phyloP scores from a whole-genome alignment of 805 yeast species.

The Candida wancherniae region DNA sequence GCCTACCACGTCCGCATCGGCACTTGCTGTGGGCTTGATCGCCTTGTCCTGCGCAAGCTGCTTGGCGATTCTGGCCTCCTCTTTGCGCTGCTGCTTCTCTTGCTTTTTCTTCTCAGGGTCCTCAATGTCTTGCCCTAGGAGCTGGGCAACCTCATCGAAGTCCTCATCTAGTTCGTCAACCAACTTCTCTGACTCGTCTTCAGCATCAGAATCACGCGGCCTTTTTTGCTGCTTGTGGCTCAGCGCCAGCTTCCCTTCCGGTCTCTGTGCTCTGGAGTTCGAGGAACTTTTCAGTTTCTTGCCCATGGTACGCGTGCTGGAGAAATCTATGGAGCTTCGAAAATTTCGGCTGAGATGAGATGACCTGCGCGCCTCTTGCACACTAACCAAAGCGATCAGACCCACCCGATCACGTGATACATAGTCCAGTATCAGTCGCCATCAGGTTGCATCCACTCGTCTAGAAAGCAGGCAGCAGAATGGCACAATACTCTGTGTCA shows the following conservation, averaged over 20 bases:
- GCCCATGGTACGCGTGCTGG: constrained; percentile 13
- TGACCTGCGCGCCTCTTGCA: no score
- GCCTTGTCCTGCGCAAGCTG: constrained; percentile 21
- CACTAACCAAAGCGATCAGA: no score
- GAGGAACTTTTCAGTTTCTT: constrained; percentile 4
- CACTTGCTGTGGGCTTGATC: constrained; percentile 28
- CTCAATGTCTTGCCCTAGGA: constrained; percentile 42
- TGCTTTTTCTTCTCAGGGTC: constrained; percentile 34
- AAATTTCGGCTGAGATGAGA: constrained; percentile 13
- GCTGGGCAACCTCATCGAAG: constrained; percentile 52
- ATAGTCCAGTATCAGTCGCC: no score
- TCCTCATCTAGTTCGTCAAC: constrained; percentile 55
- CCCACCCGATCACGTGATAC: no score
- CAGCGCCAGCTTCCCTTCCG: constrained; percentile 2
- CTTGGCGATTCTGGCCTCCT: constrained; percentile 17
- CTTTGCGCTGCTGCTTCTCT: constrained; percentile 19
- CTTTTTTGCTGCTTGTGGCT: constrained; percentile 16
- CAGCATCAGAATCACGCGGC: constrained; percentile 27
- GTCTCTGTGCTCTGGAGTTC: constrained; percentile 1
- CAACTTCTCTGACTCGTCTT: constrained; percentile 36
- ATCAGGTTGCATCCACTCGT: no score
- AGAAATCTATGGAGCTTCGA: no score
- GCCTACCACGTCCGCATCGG: constrained; percentile 22
- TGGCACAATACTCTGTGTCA: constrained; percentile 43
- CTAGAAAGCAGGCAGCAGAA: no score